Conservation (phyloP, 352 stramenopile species). For the Blastocystis sp. region DNA sequence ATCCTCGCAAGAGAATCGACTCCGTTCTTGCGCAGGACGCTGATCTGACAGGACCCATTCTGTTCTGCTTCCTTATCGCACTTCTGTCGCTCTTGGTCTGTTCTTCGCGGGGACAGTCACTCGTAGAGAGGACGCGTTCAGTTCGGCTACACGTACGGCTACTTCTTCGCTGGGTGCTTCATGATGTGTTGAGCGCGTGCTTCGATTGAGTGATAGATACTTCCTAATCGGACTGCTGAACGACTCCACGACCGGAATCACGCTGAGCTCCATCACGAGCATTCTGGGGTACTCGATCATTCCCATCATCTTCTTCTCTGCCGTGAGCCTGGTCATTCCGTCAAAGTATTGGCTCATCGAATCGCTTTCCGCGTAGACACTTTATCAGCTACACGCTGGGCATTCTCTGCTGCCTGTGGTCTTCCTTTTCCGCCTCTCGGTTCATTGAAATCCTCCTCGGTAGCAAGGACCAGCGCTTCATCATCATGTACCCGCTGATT, state of each 20-base stretch:
- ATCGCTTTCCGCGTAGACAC: constrained; percentile 11
- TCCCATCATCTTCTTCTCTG: constrained; percentile 29
- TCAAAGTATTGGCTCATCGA: neutral
- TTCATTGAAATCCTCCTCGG: constrained; percentile 60
- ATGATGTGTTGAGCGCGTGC: constrained; percentile 8
- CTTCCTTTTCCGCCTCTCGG: constrained; percentile 41
- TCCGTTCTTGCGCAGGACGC: constrained; percentile 32
- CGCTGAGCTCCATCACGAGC: constrained; percentile 50
- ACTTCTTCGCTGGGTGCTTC: constrained; percentile 56
- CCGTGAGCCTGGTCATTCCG: constrained; percentile 6
- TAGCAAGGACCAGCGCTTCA: constrained; percentile 69
- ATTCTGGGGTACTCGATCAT: constrained; percentile 70
- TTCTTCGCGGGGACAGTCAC: neutral
- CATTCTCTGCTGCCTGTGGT: constrained; percentile 46
- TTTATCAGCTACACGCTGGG: constrained; percentile 6
- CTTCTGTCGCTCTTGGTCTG: constrained; percentile 25
- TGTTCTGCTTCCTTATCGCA: constrained; percentile 59
- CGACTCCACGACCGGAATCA: constrained; percentile 41
- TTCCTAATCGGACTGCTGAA: constrained; percentile 50
- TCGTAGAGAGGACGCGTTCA: constrained; percentile 53
- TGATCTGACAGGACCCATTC: constrained; percentile 38
- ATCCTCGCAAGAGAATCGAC: constrained; percentile 57
- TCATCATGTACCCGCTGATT: constrained; percentile 72
- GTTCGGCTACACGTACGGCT: constrained; percentile 67
- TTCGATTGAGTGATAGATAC: constrained; percentile 16